A percentile compares a stretch with the other conserved stretches of the same genome.
These are phyloP conservation scores for Pseudogymnoascus sp. DNA, from an alignment of 2,329 filamentous ascomycete genomes.

Conservation along the genomic window DNA sequence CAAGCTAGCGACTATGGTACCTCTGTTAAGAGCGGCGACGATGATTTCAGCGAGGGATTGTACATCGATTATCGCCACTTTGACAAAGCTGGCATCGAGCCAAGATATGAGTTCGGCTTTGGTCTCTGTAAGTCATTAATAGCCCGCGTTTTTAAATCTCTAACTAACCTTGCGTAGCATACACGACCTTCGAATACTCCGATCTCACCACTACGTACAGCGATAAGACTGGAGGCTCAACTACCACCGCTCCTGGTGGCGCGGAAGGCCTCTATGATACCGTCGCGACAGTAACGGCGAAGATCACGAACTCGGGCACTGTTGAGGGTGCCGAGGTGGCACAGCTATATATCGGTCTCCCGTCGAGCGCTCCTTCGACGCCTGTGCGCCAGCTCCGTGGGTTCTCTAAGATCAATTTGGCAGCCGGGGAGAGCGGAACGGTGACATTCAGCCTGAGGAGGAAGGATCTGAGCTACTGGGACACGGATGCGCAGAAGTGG, in stretches of 20 bases:
- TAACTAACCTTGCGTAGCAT: slow-evolving; percentile 26
- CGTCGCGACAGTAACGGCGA: slow-evolving; percentile 51
- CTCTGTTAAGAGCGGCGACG: slow-evolving; percentile 21
- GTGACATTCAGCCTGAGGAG: slow-evolving; percentile 62
- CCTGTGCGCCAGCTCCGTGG: slow-evolving; percentile 57
- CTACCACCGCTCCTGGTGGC: slow-evolving; percentile 34
- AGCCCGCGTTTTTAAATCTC: background rate
- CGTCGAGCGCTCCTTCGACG: slow-evolving; percentile 32
- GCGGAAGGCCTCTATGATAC: slow-evolving; percentile 56
- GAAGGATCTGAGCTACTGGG: slow-evolving; percentile 84
- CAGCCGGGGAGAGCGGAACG: slow-evolving; percentile 37
- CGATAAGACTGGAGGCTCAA: background rate
- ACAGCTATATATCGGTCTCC: slow-evolving; percentile 36
- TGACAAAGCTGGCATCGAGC: slow-evolving; percentile 33
- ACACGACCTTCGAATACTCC: slow-evolving; percentile 43
- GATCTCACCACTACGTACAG: slow-evolving; percentile 11
- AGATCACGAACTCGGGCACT: slow-evolving; percentile 55
- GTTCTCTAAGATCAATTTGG: slow-evolving; percentile 51
- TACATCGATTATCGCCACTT: slow-evolving; percentile 49
- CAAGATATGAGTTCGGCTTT: slow-evolving; percentile 37
- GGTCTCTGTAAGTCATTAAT: slow-evolving; percentile 35
- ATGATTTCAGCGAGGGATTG: slow-evolving; percentile 37
- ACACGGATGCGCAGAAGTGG: slow-evolving; percentile 76
- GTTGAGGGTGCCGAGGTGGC: slow-evolving; percentile 45
- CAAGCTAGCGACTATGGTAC: slow-evolving; percentile 41